Base-by-base conservation (phyloP, 345 rosid genomes). In the Hevea brasiliensis region DNA sequence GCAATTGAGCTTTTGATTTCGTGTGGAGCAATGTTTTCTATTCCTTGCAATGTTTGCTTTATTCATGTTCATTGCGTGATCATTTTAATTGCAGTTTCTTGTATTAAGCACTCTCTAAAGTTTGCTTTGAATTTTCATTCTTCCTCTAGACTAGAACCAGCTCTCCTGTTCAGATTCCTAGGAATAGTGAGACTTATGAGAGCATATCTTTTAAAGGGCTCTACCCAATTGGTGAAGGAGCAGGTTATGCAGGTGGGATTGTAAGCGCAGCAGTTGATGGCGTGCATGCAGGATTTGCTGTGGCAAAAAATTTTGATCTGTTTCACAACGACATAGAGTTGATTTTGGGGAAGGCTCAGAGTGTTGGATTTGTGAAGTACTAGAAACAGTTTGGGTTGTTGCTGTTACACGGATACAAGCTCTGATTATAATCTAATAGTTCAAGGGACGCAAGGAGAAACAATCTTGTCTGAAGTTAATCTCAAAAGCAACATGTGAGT, bases 211-310 rank as follows among this genome's bases (percentile, higher is more conserved):
- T 92, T 62, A 86, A 85, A 82, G 96, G 97, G 74, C 89, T 95
- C 21, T 95, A 95, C 74, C 98, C 96, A 42, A 80, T 89, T 37
- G 99, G 99, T 41, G 99, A 95, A 89, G 99, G 99, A 79, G 99
- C 98, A 72, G 99, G 99, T 37, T 95, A 95, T 74, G 97, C 99
- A 29, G 98, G 99, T 70, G 98, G 99, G 35, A 95, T 95, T 72
- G 96, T 95, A 35, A 95, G 98, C 83, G 98, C 99, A 17, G 99
- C 98, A 65, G 97, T 88, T 42, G 99, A 95, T 77, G 99, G 99
- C 76, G 89, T 92, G 96, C 85, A 85, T 67, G 86, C 89, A 0
- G 99, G 96, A 79, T 87, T 95, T 63, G 89, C 90, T 0, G 97
- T 88, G 68, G 99, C 99, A 7, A 90, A 92, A 76, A 71, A 79